Evolutionary conservation across 2,329 filamentous ascomycete species (phyloP).

Genomic region (Xylariaceae sp.): DNA sequence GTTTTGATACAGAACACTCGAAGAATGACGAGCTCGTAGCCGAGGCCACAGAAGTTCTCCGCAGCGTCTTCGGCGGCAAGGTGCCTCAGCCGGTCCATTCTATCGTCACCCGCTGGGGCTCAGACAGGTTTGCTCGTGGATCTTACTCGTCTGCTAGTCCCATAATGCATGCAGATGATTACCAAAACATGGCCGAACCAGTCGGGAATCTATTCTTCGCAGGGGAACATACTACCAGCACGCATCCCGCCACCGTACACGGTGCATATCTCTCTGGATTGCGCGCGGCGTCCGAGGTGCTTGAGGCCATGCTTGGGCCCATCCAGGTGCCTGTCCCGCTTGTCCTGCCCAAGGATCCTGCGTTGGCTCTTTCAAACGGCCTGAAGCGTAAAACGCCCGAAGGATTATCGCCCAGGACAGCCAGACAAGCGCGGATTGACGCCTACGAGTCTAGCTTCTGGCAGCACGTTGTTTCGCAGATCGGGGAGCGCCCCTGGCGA

Average conservation of each 20-base stretch:
- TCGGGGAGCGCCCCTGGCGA: constrained; percentile 70
- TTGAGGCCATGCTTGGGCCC: constrained; percentile 74
- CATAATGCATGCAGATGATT: constrained; percentile 76
- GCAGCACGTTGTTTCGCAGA: constrained; percentile 45
- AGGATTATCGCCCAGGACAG: constrained; percentile 37
- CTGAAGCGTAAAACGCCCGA: constrained; percentile 49
- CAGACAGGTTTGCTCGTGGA: constrained; percentile 83
- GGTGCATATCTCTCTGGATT: constrained; percentile 93
- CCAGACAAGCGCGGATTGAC: constrained; percentile 48
- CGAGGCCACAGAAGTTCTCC: constrained; percentile 75
- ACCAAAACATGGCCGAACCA: constrained; percentile 80
- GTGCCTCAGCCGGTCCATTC: constrained; percentile 79
- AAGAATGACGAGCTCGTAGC: constrained; percentile 69
- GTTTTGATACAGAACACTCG: constrained; percentile 76
- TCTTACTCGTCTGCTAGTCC: constrained; percentile 94
- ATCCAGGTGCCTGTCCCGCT: constrained; percentile 73
- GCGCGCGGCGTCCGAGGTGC: constrained; percentile 79
- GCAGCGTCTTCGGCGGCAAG: constrained; percentile 63
- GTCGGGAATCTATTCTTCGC: constrained; percentile 91
- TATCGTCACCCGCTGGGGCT: constrained; percentile 87
- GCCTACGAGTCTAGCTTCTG: constrained; percentile 52
- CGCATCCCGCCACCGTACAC: constrained; percentile 93
- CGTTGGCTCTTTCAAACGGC: constrained; percentile 21
- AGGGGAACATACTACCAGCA: constrained; percentile 92
- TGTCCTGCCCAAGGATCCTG: constrained; percentile 56